Evolutionary conservation across 352 stramenopile genomes (phyloP).

Genomic region (Phytophthora ramorum): DNA sequence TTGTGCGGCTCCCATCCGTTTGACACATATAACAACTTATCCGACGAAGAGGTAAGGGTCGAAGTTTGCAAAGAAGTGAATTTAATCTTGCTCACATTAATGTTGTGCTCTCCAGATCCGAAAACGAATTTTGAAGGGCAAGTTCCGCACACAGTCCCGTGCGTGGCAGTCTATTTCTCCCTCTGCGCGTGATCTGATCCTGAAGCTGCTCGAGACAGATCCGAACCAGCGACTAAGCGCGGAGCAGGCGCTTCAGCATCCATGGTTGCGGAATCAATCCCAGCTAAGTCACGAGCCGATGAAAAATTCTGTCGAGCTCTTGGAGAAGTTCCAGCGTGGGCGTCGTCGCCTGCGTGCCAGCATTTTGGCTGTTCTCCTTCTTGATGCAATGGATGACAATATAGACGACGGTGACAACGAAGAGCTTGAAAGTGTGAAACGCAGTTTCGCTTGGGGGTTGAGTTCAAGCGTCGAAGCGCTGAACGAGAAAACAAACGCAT

Average conservation of each 20-base stretch:
- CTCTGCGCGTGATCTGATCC: conserved; percentile 70
- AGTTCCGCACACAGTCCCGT: conserved; percentile 75
- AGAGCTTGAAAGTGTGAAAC: conserved; percentile 46
- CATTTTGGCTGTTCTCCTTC: conserved; percentile 78
- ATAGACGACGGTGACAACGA: conserved; percentile 45
- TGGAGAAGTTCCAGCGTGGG: conserved; percentile 84
- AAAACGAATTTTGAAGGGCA: conserved; percentile 79
- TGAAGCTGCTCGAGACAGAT: conserved; percentile 73
- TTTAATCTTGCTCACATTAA: neutral
- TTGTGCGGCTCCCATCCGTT: conserved; percentile 87
- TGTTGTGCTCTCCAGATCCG: conserved; percentile 56
- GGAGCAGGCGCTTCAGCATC: conserved; percentile 69
- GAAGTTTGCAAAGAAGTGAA: neutral
- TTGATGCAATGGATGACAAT: conserved; percentile 60
- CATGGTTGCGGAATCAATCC: conserved; percentile 68
- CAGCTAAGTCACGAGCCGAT: conserved; percentile 66
- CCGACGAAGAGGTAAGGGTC: conserved; percentile 70
- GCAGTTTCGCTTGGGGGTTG: conserved; percentile 69
- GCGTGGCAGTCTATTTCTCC: conserved; percentile 79
- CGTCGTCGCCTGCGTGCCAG: conserved; percentile 77
- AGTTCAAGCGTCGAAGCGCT: conserved; percentile 76
- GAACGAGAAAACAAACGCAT: conserved; percentile 69
- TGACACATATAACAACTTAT: conserved; percentile 87
- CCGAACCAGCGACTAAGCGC: conserved; percentile 72
- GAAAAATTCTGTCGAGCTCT: conserved; percentile 69